Evolutionary conservation across 257 asterid genomes (phyloP).

Genomic region (Primulina tabacum): DNA sequence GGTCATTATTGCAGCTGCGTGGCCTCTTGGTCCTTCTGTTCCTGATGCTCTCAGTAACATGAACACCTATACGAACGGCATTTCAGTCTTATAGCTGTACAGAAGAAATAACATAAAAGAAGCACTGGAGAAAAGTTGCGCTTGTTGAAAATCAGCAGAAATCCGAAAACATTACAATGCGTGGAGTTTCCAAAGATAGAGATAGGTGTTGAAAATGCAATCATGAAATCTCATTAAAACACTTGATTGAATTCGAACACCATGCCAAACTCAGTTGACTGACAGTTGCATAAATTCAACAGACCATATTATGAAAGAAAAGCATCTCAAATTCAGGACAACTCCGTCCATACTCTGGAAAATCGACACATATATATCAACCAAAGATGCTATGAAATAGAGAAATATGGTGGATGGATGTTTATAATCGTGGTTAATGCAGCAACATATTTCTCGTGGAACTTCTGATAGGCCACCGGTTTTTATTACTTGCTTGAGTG

Average conservation of each 20-base stretch:
- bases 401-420: background rate
- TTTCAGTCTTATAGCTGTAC: background rate
- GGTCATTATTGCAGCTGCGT: slow-evolving; percentile 82
- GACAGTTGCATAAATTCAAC: background rate
- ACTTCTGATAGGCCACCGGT: background rate
- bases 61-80: slow-evolving; percentile 43
- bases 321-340: background rate
- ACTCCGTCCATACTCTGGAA: background rate
- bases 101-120: background rate
- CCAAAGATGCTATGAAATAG: background rate
- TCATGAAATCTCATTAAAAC: background rate
- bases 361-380: background rate
- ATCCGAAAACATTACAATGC: background rate
- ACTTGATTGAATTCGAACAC: background rate
- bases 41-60: slow-evolving; percentile 75
- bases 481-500: background rate
- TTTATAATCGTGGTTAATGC: no score
- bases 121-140: background rate
- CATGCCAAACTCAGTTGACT: background rate
- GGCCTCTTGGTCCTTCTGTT: slow-evolving; percentile 65
- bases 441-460: background rate
- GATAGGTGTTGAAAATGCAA: background rate
- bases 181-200: background rate
- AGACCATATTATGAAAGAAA: background rate
- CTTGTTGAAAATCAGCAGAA: background rate